Conservation (phyloP, 1,139 yeast species). For the Scheffersomyces stambukii region DNA sequence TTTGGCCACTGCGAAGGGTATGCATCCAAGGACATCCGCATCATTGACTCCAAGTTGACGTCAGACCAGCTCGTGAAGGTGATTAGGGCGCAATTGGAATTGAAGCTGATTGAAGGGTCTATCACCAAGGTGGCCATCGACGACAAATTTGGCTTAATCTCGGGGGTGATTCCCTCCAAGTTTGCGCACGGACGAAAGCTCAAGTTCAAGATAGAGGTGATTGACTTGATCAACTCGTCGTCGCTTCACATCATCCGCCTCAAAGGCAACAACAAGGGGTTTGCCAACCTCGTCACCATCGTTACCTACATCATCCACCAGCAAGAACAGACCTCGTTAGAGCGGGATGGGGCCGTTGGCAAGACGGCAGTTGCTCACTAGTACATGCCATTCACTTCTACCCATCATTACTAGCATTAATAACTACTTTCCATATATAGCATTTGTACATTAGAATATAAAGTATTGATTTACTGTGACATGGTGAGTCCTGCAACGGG, state of each 20-base stretch:
- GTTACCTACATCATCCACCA: conserved; percentile 34
- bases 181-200: conserved; percentile 47
- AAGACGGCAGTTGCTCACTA: no score
- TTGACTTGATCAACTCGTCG: conserved; percentile 39
- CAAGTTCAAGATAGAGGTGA: conserved; percentile 43
- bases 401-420: no score
- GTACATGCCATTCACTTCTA: no score
- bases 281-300: conserved; percentile 51
- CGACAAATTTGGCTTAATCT: conserved; percentile 41
- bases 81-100: conserved; percentile 38
- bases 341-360: no score
- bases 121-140: conserved; percentile 39
- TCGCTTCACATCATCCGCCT: conserved; percentile 51
- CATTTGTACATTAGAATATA: conserved; percentile 2
- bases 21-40: conserved; percentile 19
- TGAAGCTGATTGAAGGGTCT: conserved; percentile 51
- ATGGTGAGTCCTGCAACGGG: no score
- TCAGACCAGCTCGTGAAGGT: conserved; percentile 30
- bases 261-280: conserved; percentile 69
- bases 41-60: conserved; percentile 30
- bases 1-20: conserved; percentile 7
- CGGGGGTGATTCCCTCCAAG: conserved; percentile 46
- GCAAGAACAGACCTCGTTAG: conserved; percentile 33
- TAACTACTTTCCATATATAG: no score
- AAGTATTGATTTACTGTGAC: no score